These are phyloP conservation scores for Tympanopsis confertula DNA, from an alignment of 2,329 filamentous ascomycete species.

Conservation along the genomic window DNA sequence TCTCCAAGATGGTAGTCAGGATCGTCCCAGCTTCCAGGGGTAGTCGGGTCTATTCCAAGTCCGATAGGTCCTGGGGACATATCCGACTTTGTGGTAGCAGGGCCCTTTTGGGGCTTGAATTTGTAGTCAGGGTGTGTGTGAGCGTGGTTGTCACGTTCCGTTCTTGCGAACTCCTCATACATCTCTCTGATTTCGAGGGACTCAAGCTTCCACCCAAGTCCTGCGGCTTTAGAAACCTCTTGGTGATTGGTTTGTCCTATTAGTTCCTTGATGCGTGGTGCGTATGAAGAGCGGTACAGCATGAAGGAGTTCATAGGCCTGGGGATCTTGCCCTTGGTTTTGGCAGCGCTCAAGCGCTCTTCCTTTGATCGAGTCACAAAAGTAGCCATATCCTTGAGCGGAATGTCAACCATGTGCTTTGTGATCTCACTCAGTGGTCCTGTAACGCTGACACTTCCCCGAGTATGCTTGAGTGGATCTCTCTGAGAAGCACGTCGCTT, in stretches of 20 bases:
- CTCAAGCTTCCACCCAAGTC: constrained; percentile 53
- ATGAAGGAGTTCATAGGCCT: constrained; percentile 65
- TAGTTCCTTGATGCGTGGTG: constrained; percentile 51
- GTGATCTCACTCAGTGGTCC: constrained; percentile 43
- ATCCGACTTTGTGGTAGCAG: not conserved
- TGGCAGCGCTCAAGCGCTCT: constrained; percentile 39
- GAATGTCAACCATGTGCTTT: constrained; percentile 34
- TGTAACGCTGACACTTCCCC: too few relatives aligned
- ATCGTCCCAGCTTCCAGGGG: not conserved
- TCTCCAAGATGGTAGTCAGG: not conserved
- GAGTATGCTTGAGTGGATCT: too few relatives aligned
- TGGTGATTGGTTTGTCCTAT: constrained; percentile 58
- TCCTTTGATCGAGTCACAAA: constrained; percentile 48
- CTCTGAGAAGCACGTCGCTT: too few relatives aligned
- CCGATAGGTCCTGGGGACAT: not conserved
- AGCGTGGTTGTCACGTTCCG: constrained; percentile 53
- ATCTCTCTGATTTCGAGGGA: constrained; percentile 41
- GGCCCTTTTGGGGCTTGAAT: constrained; percentile 50
- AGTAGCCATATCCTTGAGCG: constrained; percentile 48
- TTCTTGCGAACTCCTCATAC: constrained; percentile 47
- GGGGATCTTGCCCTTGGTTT: constrained; percentile 46
- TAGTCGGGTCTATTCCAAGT: too few relatives aligned
- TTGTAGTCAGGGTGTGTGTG: constrained; percentile 56
- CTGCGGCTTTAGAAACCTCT: constrained; percentile 49
- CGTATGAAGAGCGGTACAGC: constrained; percentile 57